A percentile compares a stretch with the other conserved stretches of the same genome.
Evolutionary conservation across 192 early-diverging fungal genomes (phyloP).

Genomic region (Coemansia sp.): DNA sequence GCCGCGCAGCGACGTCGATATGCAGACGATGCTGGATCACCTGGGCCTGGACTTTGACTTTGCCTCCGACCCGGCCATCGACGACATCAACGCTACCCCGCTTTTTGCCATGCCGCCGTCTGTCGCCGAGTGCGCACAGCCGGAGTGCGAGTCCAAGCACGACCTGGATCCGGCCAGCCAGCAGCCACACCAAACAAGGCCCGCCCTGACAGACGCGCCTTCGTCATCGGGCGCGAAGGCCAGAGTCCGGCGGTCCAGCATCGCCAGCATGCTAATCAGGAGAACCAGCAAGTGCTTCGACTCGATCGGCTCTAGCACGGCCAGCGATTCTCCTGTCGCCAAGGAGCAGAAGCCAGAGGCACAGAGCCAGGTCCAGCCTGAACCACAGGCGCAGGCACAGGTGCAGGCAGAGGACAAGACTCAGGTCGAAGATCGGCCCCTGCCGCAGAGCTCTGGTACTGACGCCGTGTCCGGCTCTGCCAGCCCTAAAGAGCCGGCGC

Average conservation of each 20-base stretch:
- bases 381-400: too few relatives aligned
- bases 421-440: not conserved
- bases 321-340: not conserved
- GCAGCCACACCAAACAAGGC: not conserved
- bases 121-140: not conserved
- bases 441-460: not conserved
- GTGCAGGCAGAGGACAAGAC: not conserved
- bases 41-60: conserved; percentile 40
- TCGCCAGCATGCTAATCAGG: conserved; percentile 39
- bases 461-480: not conserved
- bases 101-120: conserved; percentile 18
- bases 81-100: conserved; percentile 30
- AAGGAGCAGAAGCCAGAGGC: not conserved
- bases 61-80: conserved; percentile 30
- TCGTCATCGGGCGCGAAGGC: conserved; percentile 5
- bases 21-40: conserved; percentile 16
- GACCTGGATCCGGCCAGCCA: not conserved
- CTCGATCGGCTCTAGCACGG: not conserved
- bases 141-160: not conserved
- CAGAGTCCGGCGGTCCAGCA: conserved; percentile 31
- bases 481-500: not conserved
- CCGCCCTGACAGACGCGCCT: not conserved
- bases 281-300: conserved; percentile 24
- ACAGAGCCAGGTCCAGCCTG: not conserved
- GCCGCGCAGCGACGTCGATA: not conserved